These are phyloP conservation scores for Yamadazyma phyllophila DNA, from an alignment of 805 yeast species.

Conservation along the genomic window DNA sequence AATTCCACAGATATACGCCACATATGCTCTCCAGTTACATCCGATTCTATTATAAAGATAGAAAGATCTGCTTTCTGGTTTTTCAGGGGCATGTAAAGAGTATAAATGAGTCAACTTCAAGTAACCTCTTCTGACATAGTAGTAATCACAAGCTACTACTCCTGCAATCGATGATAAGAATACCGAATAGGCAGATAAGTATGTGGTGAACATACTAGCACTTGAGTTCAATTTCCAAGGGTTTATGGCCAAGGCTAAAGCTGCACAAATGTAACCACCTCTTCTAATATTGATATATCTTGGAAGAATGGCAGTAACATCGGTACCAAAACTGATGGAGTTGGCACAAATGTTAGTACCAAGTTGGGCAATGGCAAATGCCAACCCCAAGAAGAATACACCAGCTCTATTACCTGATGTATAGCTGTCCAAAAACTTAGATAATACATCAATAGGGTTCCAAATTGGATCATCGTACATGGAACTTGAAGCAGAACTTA, in stretches of 20 bases:
- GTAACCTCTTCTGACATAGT: conserved; percentile 68
- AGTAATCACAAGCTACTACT: conserved; percentile 42
- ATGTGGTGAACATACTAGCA: conserved; percentile 40
- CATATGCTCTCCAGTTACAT: conserved; percentile 79
- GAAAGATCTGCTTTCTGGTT: conserved; percentile 25
- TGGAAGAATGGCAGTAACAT: conserved; percentile 40
- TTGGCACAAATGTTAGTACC: conserved; percentile 44
- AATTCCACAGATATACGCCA: conserved; percentile 77
- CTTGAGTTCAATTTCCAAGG: conserved; percentile 45
- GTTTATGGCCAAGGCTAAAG: conserved; percentile 35
- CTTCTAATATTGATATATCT: conserved; percentile 40
- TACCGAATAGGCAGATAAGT: conserved; percentile 42
- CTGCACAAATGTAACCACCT: conserved; percentile 41
- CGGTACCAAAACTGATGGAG: conserved; percentile 42
- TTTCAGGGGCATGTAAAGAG: conserved; percentile 38
- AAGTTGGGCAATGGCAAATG: conserved; percentile 42
- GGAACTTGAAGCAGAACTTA: conserved; percentile 72
- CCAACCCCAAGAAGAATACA: conserved; percentile 36
- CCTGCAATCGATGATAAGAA: conserved; percentile 45
- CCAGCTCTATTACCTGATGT: conserved; percentile 42
- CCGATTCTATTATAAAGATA: conserved; percentile 68
- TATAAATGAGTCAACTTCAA: conserved; percentile 65
- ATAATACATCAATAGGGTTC: conserved; percentile 80
- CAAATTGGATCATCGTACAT: conserved; percentile 71
- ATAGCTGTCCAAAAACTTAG: conserved; percentile 51